Evolutionary conservation across 352 stramenopile genomes (phyloP).

Genomic region (Phytophthora cactorum): DNA sequence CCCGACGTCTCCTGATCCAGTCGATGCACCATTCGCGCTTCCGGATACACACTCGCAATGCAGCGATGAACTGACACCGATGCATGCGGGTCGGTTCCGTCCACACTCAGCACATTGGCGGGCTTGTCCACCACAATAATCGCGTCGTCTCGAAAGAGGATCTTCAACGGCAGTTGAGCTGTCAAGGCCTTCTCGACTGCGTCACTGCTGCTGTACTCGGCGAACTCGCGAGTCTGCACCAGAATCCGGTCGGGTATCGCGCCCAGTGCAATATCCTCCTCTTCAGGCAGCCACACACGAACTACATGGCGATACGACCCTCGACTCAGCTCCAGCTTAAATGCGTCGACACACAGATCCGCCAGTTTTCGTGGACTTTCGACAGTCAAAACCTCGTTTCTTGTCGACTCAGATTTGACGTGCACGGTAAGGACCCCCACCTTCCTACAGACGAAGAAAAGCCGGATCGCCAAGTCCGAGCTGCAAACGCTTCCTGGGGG

Average conservation of each 20-base stretch:
- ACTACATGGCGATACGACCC: conserved; percentile 35
- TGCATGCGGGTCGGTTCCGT: conserved; percentile 42
- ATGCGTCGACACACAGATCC: conserved; percentile 33
- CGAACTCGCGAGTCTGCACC: conserved; percentile 53
- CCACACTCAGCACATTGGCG: conserved; percentile 61
- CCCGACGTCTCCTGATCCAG: conserved; percentile 81
- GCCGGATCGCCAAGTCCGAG: conserved; percentile 35
- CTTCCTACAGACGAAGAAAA: conserved; percentile 35
- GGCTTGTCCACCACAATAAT: conserved; percentile 73
- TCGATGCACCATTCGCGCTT: conserved; percentile 79
- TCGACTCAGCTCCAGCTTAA: conserved; percentile 30
- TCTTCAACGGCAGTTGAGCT: conserved; percentile 29
- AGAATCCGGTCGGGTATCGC: conserved; percentile 49
- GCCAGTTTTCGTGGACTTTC: conserved; percentile 37
- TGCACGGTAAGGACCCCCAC: conserved; percentile 15
- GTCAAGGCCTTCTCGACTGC: conserved; percentile 20
- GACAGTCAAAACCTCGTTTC: conserved; percentile 26
- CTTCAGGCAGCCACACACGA: conserved; percentile 34
- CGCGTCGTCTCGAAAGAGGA: conserved; percentile 62
- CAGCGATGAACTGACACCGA: conserved; percentile 53
- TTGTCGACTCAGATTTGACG: conserved; percentile 16
- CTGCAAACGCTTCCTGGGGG: conserved; percentile 36
- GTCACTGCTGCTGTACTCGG: conserved; percentile 14
- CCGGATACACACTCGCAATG: conserved; percentile 51
- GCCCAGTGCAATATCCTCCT: conserved; percentile 23